Base-by-base conservation (phyloP, 495 filamentous ascomycete species). In the Penicillium simplicissimum region DNA sequence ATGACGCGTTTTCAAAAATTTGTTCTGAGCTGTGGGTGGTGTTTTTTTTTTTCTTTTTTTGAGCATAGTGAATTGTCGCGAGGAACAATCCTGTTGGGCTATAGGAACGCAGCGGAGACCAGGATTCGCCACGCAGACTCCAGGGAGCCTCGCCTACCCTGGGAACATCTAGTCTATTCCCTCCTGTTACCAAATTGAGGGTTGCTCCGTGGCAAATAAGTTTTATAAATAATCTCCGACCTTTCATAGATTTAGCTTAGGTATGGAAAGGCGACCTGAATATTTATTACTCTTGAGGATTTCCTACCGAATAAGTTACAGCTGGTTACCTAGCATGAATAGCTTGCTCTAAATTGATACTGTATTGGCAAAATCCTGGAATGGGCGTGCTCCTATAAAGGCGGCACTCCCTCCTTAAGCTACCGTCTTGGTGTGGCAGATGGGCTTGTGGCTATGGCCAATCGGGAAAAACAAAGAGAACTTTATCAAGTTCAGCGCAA, bases 251-350 rank as follows among this genome's bases (percentile, higher is more conserved):
- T 48, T 48, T 48, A 48, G 45, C 19, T 48, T 40, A 15, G 14
- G 37, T n/a, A 40, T 48, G 13, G 45, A 25, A 48, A 25, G 45
- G 45, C 37, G 13, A 40, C 14, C 14, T 40, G 37, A 40, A 40
- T 40, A 40, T n/a, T 48, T 48, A 48, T 48, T 48, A 48, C 45
- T 48, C 45, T 48, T 48, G 45, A 48, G 45, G 45, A 48, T 48
- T 48, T 48, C 25, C 45, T 48, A 48, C 37, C 37, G 37, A 40
- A 40, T 40, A n/a, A 40, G 37, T 40, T 40, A 40, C 37, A 40
- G 37, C 37, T 40, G 37, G 37, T 40, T 40, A 40, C 37, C 36
- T n/a, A 40, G 37, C 37, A 40, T 40, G 13, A 40, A 40, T 40
- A 40, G 37, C 37, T 40, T 40, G 15, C 37, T 40, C 45, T 48